Percentiles rank a stretch among this genome's conserved stretches.
Conservation (phyloP, 2,329 filamentous ascomycete species). For the Fusarium napiforme region DNA sequence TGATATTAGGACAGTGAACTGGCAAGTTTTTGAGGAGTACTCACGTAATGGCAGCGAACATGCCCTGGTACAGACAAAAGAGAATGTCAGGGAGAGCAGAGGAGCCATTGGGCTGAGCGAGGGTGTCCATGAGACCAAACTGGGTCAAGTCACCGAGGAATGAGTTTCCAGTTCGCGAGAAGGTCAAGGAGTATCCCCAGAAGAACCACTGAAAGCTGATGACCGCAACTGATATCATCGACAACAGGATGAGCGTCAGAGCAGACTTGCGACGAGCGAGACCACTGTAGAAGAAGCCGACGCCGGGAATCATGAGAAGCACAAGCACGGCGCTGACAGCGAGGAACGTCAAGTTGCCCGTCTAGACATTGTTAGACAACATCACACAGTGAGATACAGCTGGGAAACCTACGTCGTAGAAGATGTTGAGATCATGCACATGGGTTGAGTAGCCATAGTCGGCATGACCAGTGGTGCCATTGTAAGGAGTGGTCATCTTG, state of each 20-base stretch:
- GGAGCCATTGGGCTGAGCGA: constrained; percentile 80
- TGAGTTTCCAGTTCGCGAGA: constrained; percentile 80
- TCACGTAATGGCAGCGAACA: constrained; percentile 90
- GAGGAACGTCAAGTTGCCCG: constrained; percentile 86
- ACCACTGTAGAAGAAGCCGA: constrained; percentile 95
- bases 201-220: constrained; percentile 95
- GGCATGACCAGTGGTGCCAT: constrained; percentile 61
- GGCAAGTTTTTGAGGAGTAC: constrained; percentile 45
- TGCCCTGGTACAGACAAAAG: constrained; percentile 87
- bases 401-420: constrained; percentile 73
- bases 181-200: constrained; percentile 90
- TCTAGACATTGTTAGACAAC: constrained; percentile 55
- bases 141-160: constrained; percentile 85
- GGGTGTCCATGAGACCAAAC: constrained; percentile 82
- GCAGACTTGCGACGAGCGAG: constrained; percentile 90
- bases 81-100: constrained; percentile 80
- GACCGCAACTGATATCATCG: constrained; percentile 82
- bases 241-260: constrained; percentile 85
- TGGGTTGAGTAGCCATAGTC: constrained; percentile 62
- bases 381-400: background rate
- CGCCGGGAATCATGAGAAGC: constrained; percentile 91
- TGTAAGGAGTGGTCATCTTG: constrained; percentile 56
- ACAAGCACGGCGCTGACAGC: constrained; percentile 81
- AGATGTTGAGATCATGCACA: constrained; percentile 81
- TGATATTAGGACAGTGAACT: background rate